Evolutionary conservation across 257 asterid species (phyloP).

Genomic region (Solanum gandarillasii): DNA sequence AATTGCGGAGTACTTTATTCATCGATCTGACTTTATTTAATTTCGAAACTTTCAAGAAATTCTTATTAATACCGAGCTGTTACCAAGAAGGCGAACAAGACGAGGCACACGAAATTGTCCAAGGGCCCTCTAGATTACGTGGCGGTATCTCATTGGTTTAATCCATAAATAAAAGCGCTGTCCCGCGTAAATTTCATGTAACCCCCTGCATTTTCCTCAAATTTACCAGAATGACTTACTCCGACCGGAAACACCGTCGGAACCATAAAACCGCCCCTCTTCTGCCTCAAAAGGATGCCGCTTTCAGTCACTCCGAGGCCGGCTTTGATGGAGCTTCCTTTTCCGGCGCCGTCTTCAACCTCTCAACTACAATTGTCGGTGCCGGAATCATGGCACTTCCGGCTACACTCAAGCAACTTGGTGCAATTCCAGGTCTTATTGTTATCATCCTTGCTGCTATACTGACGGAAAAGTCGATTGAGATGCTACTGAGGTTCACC

Average conservation of each 20-base stretch:
- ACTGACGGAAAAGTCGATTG: constrained; percentile 70
- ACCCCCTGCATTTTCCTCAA: neutral
- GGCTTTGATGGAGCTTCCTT: constrained; percentile 54
- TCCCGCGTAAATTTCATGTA: constrained; percentile 9
- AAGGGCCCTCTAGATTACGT: neutral
- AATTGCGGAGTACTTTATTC: neutral
- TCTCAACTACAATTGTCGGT: constrained; percentile 78
- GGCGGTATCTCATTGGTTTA: neutral
- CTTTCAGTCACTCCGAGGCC: constrained; percentile 6
- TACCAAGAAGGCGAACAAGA: neutral
- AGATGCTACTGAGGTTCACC: constrained; percentile 59
- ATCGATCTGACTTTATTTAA: neutral
- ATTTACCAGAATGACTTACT: constrained; percentile 28
- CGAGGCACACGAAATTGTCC: neutral
- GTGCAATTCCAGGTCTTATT: constrained; percentile 55
- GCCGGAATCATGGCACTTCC: constrained; percentile 95
- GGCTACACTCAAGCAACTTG: constrained; percentile 70
- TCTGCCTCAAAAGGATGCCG: constrained; percentile 34
- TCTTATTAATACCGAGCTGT: neutral
- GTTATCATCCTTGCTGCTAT: constrained; percentile 52
- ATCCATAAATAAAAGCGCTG: neutral
- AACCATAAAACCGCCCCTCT: constrained; percentile 48
- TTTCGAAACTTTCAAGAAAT: neutral
- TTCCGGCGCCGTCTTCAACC: constrained; percentile 74
- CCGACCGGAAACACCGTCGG: constrained; percentile 63